Percentiles rank a stretch among this genome's conserved stretches.
phyloP scores from a whole-genome alignment of 495 filamentous ascomycete species.

The Tuber microsphaerosporum region DNA sequence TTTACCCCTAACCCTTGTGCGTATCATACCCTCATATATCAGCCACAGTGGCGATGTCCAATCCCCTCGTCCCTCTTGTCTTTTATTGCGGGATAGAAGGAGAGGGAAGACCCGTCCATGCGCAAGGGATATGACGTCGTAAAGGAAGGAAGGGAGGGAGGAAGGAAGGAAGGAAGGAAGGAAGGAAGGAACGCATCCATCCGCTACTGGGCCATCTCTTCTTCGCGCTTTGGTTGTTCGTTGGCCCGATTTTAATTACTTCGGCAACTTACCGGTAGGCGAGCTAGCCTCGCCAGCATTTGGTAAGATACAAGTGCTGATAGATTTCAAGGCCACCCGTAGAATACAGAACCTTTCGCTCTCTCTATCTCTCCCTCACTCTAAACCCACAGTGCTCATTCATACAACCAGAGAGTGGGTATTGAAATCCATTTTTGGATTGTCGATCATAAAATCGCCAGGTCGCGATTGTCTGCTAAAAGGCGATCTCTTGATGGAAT shows the following conservation, averaged over 20 bases:
- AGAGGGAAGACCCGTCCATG: conserved; percentile 7
- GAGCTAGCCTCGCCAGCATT: neutral
- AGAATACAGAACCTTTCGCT: neutral
- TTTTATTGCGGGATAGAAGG: neutral
- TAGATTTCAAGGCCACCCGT: neutral
- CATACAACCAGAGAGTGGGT: neutral
- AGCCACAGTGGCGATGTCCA: neutral
- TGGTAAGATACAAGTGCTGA: neutral
- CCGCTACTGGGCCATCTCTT: neutral
- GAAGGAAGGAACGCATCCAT: neutral
- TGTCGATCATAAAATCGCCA: conserved; percentile 54
- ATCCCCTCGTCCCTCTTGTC: neutral
- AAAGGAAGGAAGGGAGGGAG: neutral
- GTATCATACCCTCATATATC: neutral
- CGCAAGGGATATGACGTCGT: conserved; percentile 20
- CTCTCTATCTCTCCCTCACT: too few relatives aligned
- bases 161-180: neutral
- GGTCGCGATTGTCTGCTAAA: conserved; percentile 44
- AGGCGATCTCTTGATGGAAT: conserved; percentile 28
- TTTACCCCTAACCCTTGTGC: too few relatives aligned
- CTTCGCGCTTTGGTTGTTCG: neutral
- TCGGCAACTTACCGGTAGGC: neutral
- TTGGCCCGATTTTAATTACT: neutral
- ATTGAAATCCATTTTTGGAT: conserved; percentile 42
- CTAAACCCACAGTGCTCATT: neutral